Percentiles rank a stretch among this genome's conserved stretches.
Conservation (phyloP, 2,329 filamentous ascomycete genomes). For the Cadophora sp. region DNA sequence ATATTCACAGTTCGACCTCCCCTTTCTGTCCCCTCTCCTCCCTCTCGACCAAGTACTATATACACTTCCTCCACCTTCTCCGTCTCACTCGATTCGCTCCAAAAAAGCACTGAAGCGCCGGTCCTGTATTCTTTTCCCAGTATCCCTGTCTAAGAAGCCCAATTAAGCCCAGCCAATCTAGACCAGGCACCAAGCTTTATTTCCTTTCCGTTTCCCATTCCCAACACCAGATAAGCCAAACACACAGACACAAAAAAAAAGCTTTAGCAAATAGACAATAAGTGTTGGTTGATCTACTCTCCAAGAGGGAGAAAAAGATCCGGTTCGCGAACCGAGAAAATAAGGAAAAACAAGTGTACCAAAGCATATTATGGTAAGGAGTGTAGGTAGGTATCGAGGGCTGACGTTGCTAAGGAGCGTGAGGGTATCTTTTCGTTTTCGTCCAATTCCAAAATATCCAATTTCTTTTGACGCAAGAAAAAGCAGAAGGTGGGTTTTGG, state of each 20-base stretch:
- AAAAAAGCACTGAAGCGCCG: slow-evolving; percentile 17
- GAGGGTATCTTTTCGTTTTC: slow-evolving; percentile 22
- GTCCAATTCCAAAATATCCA: slow-evolving; percentile 22
- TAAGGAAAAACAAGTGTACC: slow-evolving; percentile 23
- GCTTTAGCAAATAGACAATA: slow-evolving; percentile 23
- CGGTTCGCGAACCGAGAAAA: slow-evolving; percentile 20
- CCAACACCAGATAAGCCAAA: slow-evolving; percentile 4
- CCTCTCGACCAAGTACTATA: slow-evolving; percentile 17
- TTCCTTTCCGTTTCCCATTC: slow-evolving; percentile 1
- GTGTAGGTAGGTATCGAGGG: slow-evolving; percentile 15
- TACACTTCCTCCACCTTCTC: slow-evolving; percentile 7
- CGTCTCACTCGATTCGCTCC: neutral
- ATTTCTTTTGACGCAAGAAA: slow-evolving; percentile 20
- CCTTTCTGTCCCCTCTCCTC: slow-evolving; percentile 1
- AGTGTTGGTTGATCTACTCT: neutral
- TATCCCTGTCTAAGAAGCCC: neutral
- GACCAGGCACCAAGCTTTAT: slow-evolving; percentile 3
- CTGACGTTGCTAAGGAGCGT: slow-evolving; percentile 42
- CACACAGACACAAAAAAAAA: slow-evolving; percentile 10
- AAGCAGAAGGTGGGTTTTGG: slow-evolving; percentile 2
- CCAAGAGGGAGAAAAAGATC: neutral
- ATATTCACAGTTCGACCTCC: slow-evolving; percentile 25
- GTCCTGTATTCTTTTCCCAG: slow-evolving; percentile 8
- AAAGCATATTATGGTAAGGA: slow-evolving; percentile 18
- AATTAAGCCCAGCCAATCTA: slow-evolving; percentile 8